These are phyloP conservation scores for Tuctoria greenei DNA, from an alignment of 176 grass and related monocot genomes.

Conservation along the genomic window DNA sequence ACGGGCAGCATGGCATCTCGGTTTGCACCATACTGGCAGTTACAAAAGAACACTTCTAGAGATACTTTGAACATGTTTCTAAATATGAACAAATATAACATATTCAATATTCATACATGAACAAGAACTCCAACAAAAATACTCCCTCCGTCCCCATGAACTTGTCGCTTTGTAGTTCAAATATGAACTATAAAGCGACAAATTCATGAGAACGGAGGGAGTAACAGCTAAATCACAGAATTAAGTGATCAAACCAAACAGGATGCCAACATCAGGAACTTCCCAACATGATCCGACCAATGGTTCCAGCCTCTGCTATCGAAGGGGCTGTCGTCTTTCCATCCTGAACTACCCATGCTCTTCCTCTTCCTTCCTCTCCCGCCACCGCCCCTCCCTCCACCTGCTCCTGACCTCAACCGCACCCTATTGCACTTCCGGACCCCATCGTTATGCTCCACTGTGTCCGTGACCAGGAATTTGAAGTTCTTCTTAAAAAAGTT, in stretches of 20 bases:
- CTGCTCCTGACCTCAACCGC: conserved; percentile 49
- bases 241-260: conserved; percentile 6
- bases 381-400: conserved; percentile 47
- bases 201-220: too few relatives aligned
- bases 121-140: neutral
- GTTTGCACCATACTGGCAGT: conserved; percentile 14
- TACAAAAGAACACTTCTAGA: neutral
- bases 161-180: too few relatives aligned
- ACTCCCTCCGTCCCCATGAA: too few relatives aligned
- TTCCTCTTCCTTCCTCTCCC: conserved; percentile 78
- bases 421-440: conserved; percentile 70
- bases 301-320: conserved; percentile 83
- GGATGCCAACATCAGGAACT: conserved; percentile 72
- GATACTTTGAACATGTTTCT: neutral
- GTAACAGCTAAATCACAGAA: neutral
- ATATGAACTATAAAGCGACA: too few relatives aligned
- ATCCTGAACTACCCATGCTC: conserved; percentile 44
- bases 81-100: conserved; percentile 1
- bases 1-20: neutral
- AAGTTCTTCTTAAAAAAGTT: conserved; percentile 86
- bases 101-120: neutral
- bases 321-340: conserved; percentile 56
- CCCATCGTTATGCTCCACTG: conserved; percentile 71
- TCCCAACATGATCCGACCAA: conserved; percentile 72
- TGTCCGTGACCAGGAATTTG: conserved; percentile 88